Conservation (phyloP, 2,329 filamentous ascomycete species). For the Coniochaeta sp. region DNA sequence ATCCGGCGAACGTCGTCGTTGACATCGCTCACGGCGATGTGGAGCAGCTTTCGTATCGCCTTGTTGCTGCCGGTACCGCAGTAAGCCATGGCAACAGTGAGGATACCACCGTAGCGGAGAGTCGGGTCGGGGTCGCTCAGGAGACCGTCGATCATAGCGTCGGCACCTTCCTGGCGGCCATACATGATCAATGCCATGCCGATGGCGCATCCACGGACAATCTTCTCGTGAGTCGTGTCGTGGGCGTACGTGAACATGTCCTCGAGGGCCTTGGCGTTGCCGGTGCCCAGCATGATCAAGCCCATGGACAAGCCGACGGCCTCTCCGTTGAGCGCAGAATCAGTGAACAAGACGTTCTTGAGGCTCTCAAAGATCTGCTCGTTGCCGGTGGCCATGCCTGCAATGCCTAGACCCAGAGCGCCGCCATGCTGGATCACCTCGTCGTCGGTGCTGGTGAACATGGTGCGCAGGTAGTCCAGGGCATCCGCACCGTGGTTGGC, state of each 20-base stretch:
- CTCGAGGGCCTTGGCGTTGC: conserved; percentile 84
- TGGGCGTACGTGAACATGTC: conserved; percentile 98
- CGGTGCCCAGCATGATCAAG: conserved; percentile 96
- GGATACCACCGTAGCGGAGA: conserved; percentile 91
- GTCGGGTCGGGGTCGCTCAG: conserved; percentile 91
- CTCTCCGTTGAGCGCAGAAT: conserved; percentile 94
- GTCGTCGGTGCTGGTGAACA: conserved; percentile 69
- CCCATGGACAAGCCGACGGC: conserved; percentile 95
- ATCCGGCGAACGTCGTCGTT: conserved; percentile 95
- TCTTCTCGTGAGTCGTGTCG: conserved; percentile 98
- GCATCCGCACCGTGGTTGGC: conserved; percentile 95
- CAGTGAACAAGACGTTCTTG: conserved; percentile 79
- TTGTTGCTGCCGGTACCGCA: conserved; percentile 98
- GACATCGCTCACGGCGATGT: conserved; percentile 95
- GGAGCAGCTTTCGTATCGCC: conserved; percentile 89
- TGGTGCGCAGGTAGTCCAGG: conserved; percentile 66
- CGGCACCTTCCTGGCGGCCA: conserved; percentile 85
- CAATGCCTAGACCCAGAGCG: conserved; percentile 89
- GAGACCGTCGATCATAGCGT: conserved; percentile 88
- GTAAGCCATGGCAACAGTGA: conserved; percentile 97
- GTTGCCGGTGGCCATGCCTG: conserved; percentile 93
- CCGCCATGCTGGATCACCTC: conserved; percentile 97
- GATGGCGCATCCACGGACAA: conserved; percentile 87
- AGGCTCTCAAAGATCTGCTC: conserved; percentile 87
- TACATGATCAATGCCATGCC: conserved; percentile 99